Evolutionary conservation across 2,329 filamentous ascomycete genomes (phyloP).

Genomic region (Mariannaea sp.): DNA sequence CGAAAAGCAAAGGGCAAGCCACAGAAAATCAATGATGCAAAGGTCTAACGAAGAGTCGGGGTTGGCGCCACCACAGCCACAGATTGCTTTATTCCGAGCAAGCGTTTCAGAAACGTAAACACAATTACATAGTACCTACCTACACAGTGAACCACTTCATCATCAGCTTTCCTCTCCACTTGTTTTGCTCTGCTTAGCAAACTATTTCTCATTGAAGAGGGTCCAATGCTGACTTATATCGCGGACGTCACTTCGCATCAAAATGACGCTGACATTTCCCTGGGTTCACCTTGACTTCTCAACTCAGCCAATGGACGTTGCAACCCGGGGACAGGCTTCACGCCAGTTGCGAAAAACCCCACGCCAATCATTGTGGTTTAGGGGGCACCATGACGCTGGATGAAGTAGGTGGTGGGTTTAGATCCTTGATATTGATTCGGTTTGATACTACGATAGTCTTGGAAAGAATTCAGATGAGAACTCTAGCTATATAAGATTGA

Average conservation of each 20-base stretch:
- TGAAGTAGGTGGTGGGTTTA: constrained; percentile 27
- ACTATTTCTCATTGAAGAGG: constrained; percentile 7
- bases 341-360: constrained; percentile 9
- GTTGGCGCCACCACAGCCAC: constrained; percentile 35
- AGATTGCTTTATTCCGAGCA: neutral
- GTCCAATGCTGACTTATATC: constrained; percentile 17
- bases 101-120: too few species aligned
- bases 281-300: constrained; percentile 7
- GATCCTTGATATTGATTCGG: constrained; percentile 1
- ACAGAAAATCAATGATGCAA: constrained; percentile 28
- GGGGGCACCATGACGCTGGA: constrained; percentile 34
- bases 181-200: constrained; percentile 34
- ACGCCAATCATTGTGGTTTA: constrained; percentile 17
- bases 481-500: constrained; percentile 32
- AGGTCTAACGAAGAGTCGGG: constrained; percentile 13
- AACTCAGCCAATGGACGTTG: constrained; percentile 18
- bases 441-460: neutral
- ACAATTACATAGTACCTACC: too few species aligned
- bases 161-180: constrained; percentile 19
- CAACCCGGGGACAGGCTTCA: constrained; percentile 16
- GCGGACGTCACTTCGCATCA: constrained; percentile 33
- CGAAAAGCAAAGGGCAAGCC: neutral
- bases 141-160: too few species aligned
- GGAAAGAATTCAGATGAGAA: neutral
- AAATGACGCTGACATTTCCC: constrained; percentile 33